Evolutionary conservation across 768 basidiomycete species (phyloP), one percentile per base, ranked within the genome.

Genomic region (Mycena latifolia): DNA sequence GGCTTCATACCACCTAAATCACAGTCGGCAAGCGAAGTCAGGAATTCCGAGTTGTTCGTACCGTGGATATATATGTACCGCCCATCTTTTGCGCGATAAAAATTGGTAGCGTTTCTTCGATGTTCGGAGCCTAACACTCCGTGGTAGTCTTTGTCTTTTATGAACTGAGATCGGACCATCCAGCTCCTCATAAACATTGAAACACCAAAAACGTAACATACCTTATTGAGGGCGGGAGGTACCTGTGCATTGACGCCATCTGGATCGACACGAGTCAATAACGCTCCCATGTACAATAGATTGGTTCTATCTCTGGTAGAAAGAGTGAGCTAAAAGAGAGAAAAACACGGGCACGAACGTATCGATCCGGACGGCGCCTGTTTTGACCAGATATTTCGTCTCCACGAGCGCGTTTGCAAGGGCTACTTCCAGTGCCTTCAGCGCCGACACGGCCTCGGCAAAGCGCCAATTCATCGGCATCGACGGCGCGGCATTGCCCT

Each of bases 381-480:
- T 73, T 15, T 69, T 66, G 5, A 73, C 43, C 5, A 62, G 69
- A 54, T 74, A 73, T 48, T 72, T 73, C 64, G 63, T 41, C 69
- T 70, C n/a, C 72, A 53, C 33, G 24, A 74, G 63, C 10, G 72
- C 71, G 41, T 72, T 75, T 12, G 73, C 62, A 71, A 74, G 75
- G 3, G 72, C 64, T 8, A 60, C 76, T 58, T 77, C 72, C 28
- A 74, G 74, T 8, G 70, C 76, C 47, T 75, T 75, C 45, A 77
- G 64, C 12, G 75, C 71, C 57, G 73, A 69, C 22, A 74, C 68
- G 51, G 73, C 74, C 63, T 77, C 76, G 15, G 73, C 37, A 74
- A 75, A 39, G 71, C 41, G 70, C 74, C 74, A 75, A 53, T 75
- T 75, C 24, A 72, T 70, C 15, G 71, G 75, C 9, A 74, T 50